Evolutionary conservation across 805 yeast genomes (phyloP), one percentile per base, ranked within the genome.

Genomic region (Candida arabinofermentans): DNA sequence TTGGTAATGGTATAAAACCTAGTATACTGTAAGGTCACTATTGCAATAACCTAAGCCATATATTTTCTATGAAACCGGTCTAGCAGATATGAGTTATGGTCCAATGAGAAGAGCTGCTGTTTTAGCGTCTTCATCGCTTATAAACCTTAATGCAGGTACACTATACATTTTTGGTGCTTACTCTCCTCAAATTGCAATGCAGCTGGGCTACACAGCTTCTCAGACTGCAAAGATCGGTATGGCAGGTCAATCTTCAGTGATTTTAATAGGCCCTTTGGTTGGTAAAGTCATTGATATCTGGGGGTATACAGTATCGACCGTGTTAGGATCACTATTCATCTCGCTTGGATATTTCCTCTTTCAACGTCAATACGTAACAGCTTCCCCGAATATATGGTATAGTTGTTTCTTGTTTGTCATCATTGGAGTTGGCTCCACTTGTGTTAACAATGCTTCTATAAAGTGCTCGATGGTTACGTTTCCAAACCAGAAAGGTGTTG

Each of bases 131-230:
- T 44, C 54, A 4, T 44, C 61, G 1, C 14, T 48, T 8, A 50
- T 60, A 18, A 53, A 55, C 10, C 59, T 81, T 36, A 74, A 74
- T 14, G 78, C 86, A 51, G 95, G 95, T 1, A 86, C 93, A 2
- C 66, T 83, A 53, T 86, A 86, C 61, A 65, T 85, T 35, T 86
- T 80, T 62, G 79, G 86, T 8, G 86, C 87, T 1, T 86, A 79
- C 58, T 82, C 88, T 29, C 91, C 95, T 0, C 93, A 86, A 57
- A 69, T 84, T 41, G 86, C 89, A 1, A 61, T 60, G 23, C 69
- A 70, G 39, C 69, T 86, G 40, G 63, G 64, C 17, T 77, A 86
- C 50, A 57, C 77, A 1, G 87, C 86, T 2, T 70, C 86, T 0
- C 74, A 81, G 40, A 69, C 85, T 4, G 78, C 89, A 4, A 56